phyloP scores from a whole-genome alignment of 2,329 filamentous ascomycete genomes.

The Calonectria leucothoes region DNA sequence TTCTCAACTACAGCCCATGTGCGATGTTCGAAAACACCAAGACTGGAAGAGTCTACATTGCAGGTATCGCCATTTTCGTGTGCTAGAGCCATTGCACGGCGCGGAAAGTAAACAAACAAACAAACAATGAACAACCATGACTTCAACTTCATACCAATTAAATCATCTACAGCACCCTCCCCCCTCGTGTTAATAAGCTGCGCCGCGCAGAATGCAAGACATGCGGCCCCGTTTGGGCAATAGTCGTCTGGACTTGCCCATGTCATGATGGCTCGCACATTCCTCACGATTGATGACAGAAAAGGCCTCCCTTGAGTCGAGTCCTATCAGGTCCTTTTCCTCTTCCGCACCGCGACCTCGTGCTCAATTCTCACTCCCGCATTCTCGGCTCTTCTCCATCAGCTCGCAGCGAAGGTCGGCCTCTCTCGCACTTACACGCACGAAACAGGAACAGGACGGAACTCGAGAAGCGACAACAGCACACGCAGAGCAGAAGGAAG shows the following conservation, averaged over 20 bases:
- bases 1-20: neutral
- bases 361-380: neutral
- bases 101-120: neutral
- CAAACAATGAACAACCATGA: neutral
- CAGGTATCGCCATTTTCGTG: neutral
- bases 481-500: neutral
- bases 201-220: neutral
- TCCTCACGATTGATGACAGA: neutral
- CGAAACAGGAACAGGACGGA: neutral
- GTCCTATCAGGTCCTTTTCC: neutral
- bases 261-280: neutral
- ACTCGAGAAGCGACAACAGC: neutral
- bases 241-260: neutral
- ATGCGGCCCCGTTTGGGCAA: neutral
- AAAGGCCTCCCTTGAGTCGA: neutral
- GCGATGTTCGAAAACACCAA: neutral
- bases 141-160: neutral
- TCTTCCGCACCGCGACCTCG: neutral
- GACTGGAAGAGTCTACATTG: too few species aligned
- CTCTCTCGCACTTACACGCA: neutral
- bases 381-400: slow-evolving; percentile 4
- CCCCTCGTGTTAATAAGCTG: neutral
- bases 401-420: neutral
- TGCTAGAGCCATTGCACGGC: neutral
- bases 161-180: neutral